A percentile compares a stretch with the other conserved stretches of the same genome.
Conservation (phyloP, 2,329 filamentous ascomycete genomes). For the Colletotrichum gloeosporioides region DNA sequence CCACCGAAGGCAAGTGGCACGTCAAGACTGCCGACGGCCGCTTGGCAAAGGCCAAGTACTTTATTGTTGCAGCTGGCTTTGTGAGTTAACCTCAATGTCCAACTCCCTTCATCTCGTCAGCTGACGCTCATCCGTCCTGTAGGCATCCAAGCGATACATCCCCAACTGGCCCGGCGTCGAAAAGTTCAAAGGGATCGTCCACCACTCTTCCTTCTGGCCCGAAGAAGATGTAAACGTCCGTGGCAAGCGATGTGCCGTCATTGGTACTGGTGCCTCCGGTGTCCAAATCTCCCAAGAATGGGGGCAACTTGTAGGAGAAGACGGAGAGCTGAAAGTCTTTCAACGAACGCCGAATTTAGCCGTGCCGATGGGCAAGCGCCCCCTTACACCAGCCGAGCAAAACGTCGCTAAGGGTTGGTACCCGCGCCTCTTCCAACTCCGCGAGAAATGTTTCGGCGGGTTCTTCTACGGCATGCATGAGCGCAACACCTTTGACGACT, state of each 20-base stretch:
- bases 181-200: slow-evolving; percentile 62
- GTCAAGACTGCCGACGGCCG: slow-evolving; percentile 56
- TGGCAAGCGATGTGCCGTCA: slow-evolving; percentile 64
- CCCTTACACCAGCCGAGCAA: slow-evolving; percentile 53
- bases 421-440: slow-evolving; percentile 55
- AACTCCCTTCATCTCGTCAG: neutral
- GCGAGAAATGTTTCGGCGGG: slow-evolving; percentile 58
- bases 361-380: slow-evolving; percentile 56
- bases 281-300: slow-evolving; percentile 69
- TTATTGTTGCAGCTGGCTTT: slow-evolving; percentile 61
- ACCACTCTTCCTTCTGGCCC: slow-evolving; percentile 68
- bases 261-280: slow-evolving; percentile 70
- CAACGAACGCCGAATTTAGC: slow-evolving; percentile 72
- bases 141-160: slow-evolving; percentile 64
- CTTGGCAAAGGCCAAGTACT: slow-evolving; percentile 52
- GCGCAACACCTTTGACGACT: slow-evolving; percentile 61
- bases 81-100: slow-evolving; percentile 27
- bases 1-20: slow-evolving; percentile 50
- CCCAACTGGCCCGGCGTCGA: slow-evolving; percentile 66
- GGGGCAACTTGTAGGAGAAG: slow-evolving; percentile 45
- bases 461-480: slow-evolving; percentile 63
- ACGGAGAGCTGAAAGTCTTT: slow-evolving; percentile 62
- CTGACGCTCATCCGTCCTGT: neutral
- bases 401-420: slow-evolving; percentile 49
- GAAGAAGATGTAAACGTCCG: slow-evolving; percentile 59